Evolutionary conservation across 306 rosid species (phyloP).

Genomic region (Begonia loranthoides): DNA sequence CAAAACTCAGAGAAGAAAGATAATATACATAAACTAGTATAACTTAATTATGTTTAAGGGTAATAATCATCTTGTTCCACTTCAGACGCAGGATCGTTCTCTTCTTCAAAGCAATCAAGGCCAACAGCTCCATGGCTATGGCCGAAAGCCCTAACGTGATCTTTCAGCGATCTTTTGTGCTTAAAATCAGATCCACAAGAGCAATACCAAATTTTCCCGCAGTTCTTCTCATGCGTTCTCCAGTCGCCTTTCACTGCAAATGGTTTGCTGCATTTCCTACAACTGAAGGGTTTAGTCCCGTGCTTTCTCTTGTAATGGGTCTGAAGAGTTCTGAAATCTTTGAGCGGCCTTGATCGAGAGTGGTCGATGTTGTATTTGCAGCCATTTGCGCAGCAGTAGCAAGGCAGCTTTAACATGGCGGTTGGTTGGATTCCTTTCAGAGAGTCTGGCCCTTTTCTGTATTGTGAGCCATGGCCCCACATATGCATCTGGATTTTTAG

Average conservation of each 20-base stretch:
- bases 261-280: background rate
- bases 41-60: no score
- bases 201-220: background rate
- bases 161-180: background rate
- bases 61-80: slow-evolving; percentile 47
- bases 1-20: no score
- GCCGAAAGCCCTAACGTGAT: slow-evolving; percentile 1
- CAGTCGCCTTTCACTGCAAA: background rate
- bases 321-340: background rate
- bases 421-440: background rate
- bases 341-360: background rate
- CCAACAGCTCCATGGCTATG: slow-evolving; percentile 33
- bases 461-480: background rate
- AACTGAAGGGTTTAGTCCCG: background rate
- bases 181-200: background rate
- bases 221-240: background rate
- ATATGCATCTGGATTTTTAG: background rate
- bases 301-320: background rate
- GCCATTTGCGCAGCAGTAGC: background rate
- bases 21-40: no score
- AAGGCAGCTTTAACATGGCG: background rate
- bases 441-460: background rate
- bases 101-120: slow-evolving; percentile 32
- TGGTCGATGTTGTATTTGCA: slow-evolving; percentile 1
- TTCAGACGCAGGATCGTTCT: slow-evolving; percentile 38